Percentiles rank a stretch among this genome's conserved stretches.
Evolutionary conservation across 805 yeast genomes (phyloP).

Genomic region (Candida maris): DNA sequence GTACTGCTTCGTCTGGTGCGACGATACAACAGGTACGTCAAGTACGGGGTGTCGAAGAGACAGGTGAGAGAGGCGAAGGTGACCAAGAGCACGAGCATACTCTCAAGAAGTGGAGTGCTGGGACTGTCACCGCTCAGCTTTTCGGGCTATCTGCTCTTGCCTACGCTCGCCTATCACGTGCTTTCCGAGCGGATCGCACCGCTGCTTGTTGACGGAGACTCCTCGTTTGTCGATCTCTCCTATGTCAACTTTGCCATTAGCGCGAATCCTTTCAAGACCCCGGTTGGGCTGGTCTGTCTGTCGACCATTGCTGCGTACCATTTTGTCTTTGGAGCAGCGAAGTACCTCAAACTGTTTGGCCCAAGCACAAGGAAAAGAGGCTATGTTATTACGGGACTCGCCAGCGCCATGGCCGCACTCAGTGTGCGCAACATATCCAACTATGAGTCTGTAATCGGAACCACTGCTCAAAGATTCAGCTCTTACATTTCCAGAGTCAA

Average conservation of each 20-base stretch:
- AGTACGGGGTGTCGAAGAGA: conserved; percentile 20
- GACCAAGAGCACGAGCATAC: neutral
- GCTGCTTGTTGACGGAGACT: conserved; percentile 57
- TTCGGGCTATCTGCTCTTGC: conserved; percentile 54
- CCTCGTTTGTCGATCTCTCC: conserved; percentile 50
- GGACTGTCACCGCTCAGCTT: conserved; percentile 57
- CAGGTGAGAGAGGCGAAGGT: neutral
- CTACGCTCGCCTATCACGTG: conserved; percentile 45
- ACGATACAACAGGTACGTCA: conserved; percentile 26
- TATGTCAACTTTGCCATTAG: conserved; percentile 43
- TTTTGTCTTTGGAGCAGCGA: conserved; percentile 48
- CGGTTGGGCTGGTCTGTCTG: conserved; percentile 33
- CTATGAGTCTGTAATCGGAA: conserved; percentile 22
- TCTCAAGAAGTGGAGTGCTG: conserved; percentile 23
- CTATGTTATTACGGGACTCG: conserved; percentile 37
- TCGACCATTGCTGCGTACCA: conserved; percentile 48
- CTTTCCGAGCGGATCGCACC: conserved; percentile 49
- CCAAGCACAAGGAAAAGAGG: conserved; percentile 41
- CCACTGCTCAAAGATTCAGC: conserved; percentile 20
- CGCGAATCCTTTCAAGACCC: conserved; percentile 4
- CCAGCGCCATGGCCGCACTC: conserved; percentile 35
- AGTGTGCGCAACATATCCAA: conserved; percentile 31
- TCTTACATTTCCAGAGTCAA: conserved; percentile 8
- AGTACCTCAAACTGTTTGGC: conserved; percentile 40
- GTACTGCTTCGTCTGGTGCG: conserved; percentile 40